These are phyloP conservation scores for Ceratocystis alfenasii DNA, from an alignment of 2,329 filamentous ascomycete genomes.

Conservation along the genomic window DNA sequence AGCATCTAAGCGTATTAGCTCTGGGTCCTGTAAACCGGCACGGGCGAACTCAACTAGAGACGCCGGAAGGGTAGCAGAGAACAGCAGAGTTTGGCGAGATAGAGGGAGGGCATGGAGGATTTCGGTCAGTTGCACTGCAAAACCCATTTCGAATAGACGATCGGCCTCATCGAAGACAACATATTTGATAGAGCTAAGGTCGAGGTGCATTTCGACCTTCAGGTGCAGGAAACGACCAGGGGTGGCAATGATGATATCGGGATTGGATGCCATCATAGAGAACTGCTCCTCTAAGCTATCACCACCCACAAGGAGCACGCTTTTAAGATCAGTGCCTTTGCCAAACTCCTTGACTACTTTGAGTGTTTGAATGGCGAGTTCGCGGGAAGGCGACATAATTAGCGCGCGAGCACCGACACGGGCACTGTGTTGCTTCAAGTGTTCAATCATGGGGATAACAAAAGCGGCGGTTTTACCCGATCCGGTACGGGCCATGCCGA, in stretches of 20 bases:
- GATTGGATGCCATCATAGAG: constrained; percentile 80
- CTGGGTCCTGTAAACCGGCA: constrained; percentile 85
- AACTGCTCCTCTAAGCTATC: constrained; percentile 96
- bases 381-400: constrained; percentile 83
- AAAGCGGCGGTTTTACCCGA: constrained; percentile 98
- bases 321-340: constrained; percentile 78
- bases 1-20: constrained; percentile 76
- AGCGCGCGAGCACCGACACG: constrained; percentile 77
- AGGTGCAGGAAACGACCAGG: constrained; percentile 92
- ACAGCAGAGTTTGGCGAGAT: constrained; percentile 79
- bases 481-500: constrained; percentile 97
- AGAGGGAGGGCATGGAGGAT: constrained; percentile 80
- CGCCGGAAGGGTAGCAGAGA: constrained; percentile 88
- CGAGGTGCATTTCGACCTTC: constrained; percentile 89
- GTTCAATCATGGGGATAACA: constrained; percentile 96
- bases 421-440: constrained; percentile 73
- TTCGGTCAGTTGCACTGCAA: constrained; percentile 82
- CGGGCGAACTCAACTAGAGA: constrained; percentile 92
- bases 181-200: constrained; percentile 82
- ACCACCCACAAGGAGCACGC: constrained; percentile 83
- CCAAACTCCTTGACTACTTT: constrained; percentile 95
- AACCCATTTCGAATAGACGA: constrained; percentile 96
- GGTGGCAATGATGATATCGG: constrained; percentile 94
- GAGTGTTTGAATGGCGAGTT: constrained; percentile 85
- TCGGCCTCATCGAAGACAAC: constrained; percentile 98